Evolutionary conservation across 768 basidiomycete species (phyloP).

Genomic region (Gautieria morchelliformis): DNA sequence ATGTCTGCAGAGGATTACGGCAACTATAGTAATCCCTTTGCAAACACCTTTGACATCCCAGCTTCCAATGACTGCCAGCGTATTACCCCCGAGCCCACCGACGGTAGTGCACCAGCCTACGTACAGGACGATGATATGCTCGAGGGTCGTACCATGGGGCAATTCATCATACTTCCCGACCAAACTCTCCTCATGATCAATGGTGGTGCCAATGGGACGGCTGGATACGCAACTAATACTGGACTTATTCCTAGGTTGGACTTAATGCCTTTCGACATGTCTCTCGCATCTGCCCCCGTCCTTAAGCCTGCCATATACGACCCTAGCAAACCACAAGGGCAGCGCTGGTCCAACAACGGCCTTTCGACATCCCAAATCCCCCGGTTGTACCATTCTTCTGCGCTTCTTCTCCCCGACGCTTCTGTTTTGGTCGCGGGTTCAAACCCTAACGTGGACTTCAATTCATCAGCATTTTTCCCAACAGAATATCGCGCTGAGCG

Average conservation of each 20-base stretch:
- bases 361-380: constrained; percentile 55
- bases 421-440: constrained; percentile 86
- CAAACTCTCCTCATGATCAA: constrained; percentile 74
- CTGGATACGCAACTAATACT: constrained; percentile 65
- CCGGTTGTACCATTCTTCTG: constrained; percentile 85
- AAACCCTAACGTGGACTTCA: constrained; percentile 86
- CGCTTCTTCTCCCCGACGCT: constrained; percentile 80
- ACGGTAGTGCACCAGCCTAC: constrained; percentile 52
- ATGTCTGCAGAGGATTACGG: constrained; percentile 69
- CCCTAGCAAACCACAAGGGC: constrained; percentile 59
- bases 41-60: constrained; percentile 65
- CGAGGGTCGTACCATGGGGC: constrained; percentile 80
- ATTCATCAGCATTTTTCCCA: constrained; percentile 48
- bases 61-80: constrained; percentile 68
- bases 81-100: constrained; percentile 76
- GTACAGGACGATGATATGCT: constrained; percentile 68
- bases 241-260: constrained; percentile 29
- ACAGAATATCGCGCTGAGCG: constrained; percentile 77
- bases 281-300: constrained; percentile 72
- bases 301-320: constrained; percentile 78
- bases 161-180: constrained; percentile 77
- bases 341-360: constrained; percentile 64
- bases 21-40: constrained; percentile 62
- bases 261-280: constrained; percentile 62
- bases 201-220: constrained; percentile 78